Conservation (phyloP, 148 eudicot genomes). For the Bassia scoparia region DNA sequence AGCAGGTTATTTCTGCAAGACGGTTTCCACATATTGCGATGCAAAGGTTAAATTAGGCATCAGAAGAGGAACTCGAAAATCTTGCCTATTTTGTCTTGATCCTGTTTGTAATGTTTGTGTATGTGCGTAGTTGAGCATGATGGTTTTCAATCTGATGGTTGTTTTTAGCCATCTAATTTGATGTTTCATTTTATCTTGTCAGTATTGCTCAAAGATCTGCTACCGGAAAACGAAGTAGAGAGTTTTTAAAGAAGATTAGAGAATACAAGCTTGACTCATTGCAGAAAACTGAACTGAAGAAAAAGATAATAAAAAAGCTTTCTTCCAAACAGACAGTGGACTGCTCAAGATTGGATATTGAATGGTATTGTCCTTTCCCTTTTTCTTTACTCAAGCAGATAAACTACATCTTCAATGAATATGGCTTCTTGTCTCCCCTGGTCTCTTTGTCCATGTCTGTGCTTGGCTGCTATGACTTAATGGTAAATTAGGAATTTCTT, state of each 20-base stretch:
- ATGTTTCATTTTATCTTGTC: slow-evolving; percentile 14
- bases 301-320: slow-evolving; percentile 58
- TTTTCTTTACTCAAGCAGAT: neutral
- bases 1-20: no score
- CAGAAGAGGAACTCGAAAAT: neutral
- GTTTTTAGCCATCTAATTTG: slow-evolving; percentile 1
- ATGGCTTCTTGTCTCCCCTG: no score
- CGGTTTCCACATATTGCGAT: neutral
- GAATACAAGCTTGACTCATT: slow-evolving; percentile 50
- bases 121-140: neutral
- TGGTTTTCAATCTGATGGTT: neutral
- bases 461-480: no score
- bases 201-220: slow-evolving; percentile 78
- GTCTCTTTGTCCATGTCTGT: no score
- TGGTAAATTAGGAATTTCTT: no score
- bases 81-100: neutral
- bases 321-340: slow-evolving; percentile 38
- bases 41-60: neutral
- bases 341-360: slow-evolving; percentile 72
- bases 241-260: slow-evolving; percentile 66
- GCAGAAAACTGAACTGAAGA: slow-evolving; percentile 50
- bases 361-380: slow-evolving; percentile 49
- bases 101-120: neutral
- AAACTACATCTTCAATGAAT: neutral
- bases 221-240: slow-evolving; percentile 57